A percentile compares a stretch with the other conserved stretches of the same genome.
Evolutionary conservation across 2,329 filamentous ascomycete genomes (phyloP).

Genomic region (Clonostachys rhizophaga): DNA sequence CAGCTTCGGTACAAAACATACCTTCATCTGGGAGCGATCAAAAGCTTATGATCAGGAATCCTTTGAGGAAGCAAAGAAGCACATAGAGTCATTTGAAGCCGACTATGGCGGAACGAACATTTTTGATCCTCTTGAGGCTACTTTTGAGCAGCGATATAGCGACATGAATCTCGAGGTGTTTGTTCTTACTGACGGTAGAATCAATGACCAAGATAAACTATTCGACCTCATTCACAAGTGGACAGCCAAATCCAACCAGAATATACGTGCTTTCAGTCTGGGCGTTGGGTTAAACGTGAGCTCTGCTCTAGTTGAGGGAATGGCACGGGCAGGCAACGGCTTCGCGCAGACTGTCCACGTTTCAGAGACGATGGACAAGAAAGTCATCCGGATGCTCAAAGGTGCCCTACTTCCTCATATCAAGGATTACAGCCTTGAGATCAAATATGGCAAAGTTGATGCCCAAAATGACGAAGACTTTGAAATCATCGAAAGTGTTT

Average conservation of each 20-base stretch:
- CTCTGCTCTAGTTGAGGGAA: slow-evolving; percentile 47
- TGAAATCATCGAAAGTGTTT: slow-evolving; percentile 56
- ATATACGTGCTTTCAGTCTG: slow-evolving; percentile 47
- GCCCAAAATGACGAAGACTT: slow-evolving; percentile 43
- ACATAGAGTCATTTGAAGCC: slow-evolving; percentile 35
- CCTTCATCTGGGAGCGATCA: slow-evolving; percentile 43
- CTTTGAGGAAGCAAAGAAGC: slow-evolving; percentile 32
- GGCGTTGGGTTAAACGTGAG: slow-evolving; percentile 48
- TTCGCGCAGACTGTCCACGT: slow-evolving; percentile 58
- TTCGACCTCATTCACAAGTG: slow-evolving; percentile 38
- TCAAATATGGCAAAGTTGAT: slow-evolving; percentile 41
- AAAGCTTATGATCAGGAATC: slow-evolving; percentile 36
- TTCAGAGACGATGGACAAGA: slow-evolving; percentile 62
- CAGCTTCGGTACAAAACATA: slow-evolving; percentile 50
- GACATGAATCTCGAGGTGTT: slow-evolving; percentile 48
- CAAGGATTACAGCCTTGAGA: slow-evolving; percentile 56
- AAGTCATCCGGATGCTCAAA: slow-evolving; percentile 71
- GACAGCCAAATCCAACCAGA: slow-evolving; percentile 29
- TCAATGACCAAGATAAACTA: slow-evolving; percentile 38
- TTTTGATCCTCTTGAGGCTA: slow-evolving; percentile 33
- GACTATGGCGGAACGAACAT: slow-evolving; percentile 52
- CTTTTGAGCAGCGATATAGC: slow-evolving; percentile 32
- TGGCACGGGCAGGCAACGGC: slow-evolving; percentile 48
- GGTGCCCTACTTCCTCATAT: slow-evolving; percentile 64
- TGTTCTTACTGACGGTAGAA: slow-evolving; percentile 51